Percentiles rank a stretch among this genome's conserved stretches.
Evolutionary conservation across 1,284 basidiomycete species (phyloP).

Genomic region (Cystobasidium pallidum): DNA sequence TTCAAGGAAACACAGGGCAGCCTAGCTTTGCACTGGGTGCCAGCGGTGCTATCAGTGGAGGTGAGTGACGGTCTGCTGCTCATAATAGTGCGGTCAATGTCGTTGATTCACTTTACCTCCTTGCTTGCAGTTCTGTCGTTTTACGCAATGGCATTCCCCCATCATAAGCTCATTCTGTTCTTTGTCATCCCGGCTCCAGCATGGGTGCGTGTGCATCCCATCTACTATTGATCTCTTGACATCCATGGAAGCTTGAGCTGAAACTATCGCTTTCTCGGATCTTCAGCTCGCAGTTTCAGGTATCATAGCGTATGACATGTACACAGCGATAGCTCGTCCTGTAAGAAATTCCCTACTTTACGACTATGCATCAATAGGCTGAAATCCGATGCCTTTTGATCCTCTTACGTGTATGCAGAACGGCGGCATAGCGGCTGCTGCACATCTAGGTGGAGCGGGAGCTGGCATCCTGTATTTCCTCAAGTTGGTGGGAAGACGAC

Average conservation of each 20-base stretch:
- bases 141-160: conserved; percentile 36
- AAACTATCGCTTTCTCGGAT: not conserved
- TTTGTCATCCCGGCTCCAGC: conserved; percentile 36
- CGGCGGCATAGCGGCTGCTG: conserved; percentile 32
- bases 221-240: not conserved
- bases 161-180: conserved; percentile 30
- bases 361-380: not conserved
- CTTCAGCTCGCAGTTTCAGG: conserved; percentile 31
- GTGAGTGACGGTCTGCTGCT: no score
- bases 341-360: not conserved
- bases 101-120: not conserved
- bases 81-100: no score
- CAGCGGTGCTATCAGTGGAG: conserved; percentile 37
- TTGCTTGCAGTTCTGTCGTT: conserved; percentile 19
- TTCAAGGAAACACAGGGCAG: conserved; percentile 7
- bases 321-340: conserved; percentile 26
- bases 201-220: conserved; percentile 6
- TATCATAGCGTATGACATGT: conserved; percentile 37
- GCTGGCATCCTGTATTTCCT: conserved; percentile 41
- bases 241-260: no score
- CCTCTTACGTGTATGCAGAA: conserved; percentile 23
- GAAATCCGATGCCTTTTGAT: not conserved
- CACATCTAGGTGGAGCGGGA: conserved; percentile 40
- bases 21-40: conserved; percentile 33
- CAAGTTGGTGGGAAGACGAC: conserved; percentile 5